phyloP scores from a whole-genome alignment of 208 protist genomes.

The Wallacemonas collosoma region DNA sequence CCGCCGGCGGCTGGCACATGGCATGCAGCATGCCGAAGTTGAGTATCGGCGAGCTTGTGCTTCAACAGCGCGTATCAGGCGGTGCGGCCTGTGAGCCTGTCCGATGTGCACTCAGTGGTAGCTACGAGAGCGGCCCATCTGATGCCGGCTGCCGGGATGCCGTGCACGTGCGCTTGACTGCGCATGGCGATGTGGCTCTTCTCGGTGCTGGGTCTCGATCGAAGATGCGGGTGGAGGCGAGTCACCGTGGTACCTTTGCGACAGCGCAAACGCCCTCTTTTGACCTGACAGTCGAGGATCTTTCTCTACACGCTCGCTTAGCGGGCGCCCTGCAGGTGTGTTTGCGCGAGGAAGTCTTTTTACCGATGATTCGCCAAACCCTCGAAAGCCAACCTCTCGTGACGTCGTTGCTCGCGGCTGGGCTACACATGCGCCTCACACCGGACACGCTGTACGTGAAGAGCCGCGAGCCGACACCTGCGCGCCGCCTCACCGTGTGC shows the following conservation, averaged over 20 bases:
- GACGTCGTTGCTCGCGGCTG: conserved; percentile 41
- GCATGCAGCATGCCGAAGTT: neutral
- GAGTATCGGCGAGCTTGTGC: neutral
- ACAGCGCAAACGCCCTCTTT: neutral
- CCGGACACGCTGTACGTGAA: conserved; percentile 37
- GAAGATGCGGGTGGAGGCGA: conserved; percentile 23
- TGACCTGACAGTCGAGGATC: conserved; percentile 51
- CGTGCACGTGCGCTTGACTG: neutral
- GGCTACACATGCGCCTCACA: conserved; percentile 50
- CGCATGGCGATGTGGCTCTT: neutral
- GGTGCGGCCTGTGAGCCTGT: neutral
- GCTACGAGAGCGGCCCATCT: no score
- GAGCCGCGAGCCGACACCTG: conserved; percentile 31
- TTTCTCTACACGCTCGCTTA: conserved; percentile 23
- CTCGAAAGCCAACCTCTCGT: conserved; percentile 55
- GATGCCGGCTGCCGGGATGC: neutral
- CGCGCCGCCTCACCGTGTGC: conserved; percentile 22
- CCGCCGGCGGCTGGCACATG: neutral
- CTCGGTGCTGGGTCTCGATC: neutral
- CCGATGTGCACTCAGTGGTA: no score
- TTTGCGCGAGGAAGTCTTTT: conserved; percentile 26
- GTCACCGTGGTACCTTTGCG: neutral
- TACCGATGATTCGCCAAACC: conserved; percentile 28
- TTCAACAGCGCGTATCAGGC: neutral
- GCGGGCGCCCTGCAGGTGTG: conserved; percentile 33